phyloP scores from a whole-genome alignment of 148 eudicot species.

The Fagopyrum tataricum region DNA sequence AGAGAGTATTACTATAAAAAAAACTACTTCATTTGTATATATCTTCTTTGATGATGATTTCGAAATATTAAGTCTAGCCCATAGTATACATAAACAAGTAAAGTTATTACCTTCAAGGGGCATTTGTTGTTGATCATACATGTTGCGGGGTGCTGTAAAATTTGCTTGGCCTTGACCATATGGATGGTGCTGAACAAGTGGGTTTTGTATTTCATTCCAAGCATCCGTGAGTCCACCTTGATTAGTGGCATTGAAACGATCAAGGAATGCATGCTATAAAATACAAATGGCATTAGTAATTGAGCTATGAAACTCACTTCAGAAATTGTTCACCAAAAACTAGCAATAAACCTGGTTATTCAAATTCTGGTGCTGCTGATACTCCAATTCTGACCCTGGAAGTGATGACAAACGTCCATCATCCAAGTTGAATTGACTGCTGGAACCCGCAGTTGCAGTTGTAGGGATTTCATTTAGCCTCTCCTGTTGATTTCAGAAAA shows the following conservation, averaged over 20 bases:
- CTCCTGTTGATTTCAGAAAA: constrained; percentile 37
- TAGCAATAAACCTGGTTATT: constrained; percentile 46
- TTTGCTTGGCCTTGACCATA: constrained; percentile 21
- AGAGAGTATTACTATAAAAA: background rate
- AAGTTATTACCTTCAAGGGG: constrained; percentile 54
- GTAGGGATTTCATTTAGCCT: constrained; percentile 83
- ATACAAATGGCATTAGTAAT: constrained; percentile 15
- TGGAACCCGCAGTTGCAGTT: constrained; percentile 37
- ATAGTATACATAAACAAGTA: background rate
- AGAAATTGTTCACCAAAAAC: constrained; percentile 5
- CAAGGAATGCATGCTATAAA: constrained; percentile 54
- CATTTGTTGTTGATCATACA: constrained; percentile 31
- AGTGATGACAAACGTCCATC: constrained; percentile 52
- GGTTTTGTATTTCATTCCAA: constrained; percentile 80
- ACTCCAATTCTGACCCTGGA: constrained; percentile 79
- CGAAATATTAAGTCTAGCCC: background rate
- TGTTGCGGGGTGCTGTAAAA: constrained; percentile 35
- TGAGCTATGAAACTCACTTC: constrained; percentile 2
- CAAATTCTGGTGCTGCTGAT: constrained; percentile 35
- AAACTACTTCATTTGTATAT: background rate
- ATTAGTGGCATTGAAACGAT: constrained; percentile 51
- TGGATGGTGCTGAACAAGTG: constrained; percentile 27
- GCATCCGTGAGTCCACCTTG: constrained; percentile 54
- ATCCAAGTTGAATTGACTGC: constrained; percentile 35
- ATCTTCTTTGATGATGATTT: background rate